Percentiles rank a stretch among this genome's conserved stretches.
Conservation (phyloP, 2,329 filamentous ascomycete genomes). For the Botrytis porri region DNA sequence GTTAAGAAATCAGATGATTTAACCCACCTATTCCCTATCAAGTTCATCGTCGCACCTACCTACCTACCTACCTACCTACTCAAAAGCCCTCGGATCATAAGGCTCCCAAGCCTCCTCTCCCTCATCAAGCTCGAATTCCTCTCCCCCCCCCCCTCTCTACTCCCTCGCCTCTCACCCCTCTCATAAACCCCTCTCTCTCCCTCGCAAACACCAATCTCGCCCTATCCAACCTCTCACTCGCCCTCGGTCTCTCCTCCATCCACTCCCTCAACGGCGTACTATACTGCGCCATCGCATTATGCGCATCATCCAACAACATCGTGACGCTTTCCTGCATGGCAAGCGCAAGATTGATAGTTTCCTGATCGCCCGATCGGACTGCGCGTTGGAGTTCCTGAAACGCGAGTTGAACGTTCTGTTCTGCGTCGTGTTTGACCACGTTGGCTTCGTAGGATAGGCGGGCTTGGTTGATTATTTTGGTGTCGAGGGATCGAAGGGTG, state of each 20-base stretch:
- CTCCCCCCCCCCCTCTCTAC: fast-evolving
- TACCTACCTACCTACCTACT: background rate
- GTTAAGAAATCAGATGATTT: background rate
- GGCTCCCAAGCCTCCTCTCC: background rate
- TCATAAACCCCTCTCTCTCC: background rate
- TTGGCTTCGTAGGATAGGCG: background rate
- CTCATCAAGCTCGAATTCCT: too few relatives aligned
- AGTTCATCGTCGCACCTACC: background rate
- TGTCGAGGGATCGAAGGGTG: background rate
- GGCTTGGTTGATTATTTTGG: background rate
- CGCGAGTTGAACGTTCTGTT: background rate
- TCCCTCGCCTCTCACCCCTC: fast-evolving
- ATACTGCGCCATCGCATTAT: background rate
- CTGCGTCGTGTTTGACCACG: background rate
- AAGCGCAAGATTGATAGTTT: background rate
- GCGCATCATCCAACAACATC: background rate
- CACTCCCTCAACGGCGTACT: background rate
- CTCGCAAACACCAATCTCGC: background rate
- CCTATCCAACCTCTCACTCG: background rate
- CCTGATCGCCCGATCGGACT: background rate
- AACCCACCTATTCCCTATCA: background rate
- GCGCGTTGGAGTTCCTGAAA: background rate
- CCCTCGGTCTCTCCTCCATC: background rate
- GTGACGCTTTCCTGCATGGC: background rate
- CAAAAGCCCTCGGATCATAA: background rate